Evolutionary conservation across 1,284 basidiomycete species (phyloP).

Genomic region (Malassezia yamatoensis): DNA sequence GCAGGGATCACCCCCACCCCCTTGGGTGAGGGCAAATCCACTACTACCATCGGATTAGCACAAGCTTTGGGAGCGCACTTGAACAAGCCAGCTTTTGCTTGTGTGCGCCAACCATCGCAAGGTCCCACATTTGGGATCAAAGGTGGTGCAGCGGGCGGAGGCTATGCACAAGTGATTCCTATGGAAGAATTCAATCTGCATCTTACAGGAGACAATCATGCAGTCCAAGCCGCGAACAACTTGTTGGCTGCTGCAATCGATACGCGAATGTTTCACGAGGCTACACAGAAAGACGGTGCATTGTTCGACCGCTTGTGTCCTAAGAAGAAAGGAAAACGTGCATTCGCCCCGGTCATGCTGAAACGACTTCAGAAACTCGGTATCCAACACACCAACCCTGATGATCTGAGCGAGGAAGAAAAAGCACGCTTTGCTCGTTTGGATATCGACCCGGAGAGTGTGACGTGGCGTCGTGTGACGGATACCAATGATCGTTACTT

Average conservation of each 20-base stretch:
- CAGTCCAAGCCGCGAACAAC: slow-evolving; percentile 95
- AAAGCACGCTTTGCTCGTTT: slow-evolving; percentile 78
- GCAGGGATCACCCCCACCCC: slow-evolving; percentile 97
- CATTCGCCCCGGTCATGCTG: slow-evolving; percentile 91
- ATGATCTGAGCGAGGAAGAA: slow-evolving; percentile 85
- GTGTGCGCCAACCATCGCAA: slow-evolving; percentile 97
- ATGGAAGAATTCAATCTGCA: slow-evolving; percentile 99
- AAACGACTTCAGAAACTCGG: slow-evolving; percentile 88
- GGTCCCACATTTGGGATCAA: slow-evolving; percentile 99
- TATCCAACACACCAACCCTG: slow-evolving; percentile 85
- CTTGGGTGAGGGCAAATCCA: slow-evolving; percentile 95
- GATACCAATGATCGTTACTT: slow-evolving; percentile 96
- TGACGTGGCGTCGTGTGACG: slow-evolving; percentile 92
- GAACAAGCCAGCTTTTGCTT: slow-evolving; percentile 83
- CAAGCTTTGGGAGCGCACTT: slow-evolving; percentile 94
- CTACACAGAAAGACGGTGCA: slow-evolving; percentile 86
- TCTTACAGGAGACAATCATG: slow-evolving; percentile 95
- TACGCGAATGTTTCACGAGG: slow-evolving; percentile 96
- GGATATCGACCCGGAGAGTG: slow-evolving; percentile 79
- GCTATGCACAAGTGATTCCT: slow-evolving; percentile 96
- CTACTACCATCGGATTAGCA: slow-evolving; percentile 91
- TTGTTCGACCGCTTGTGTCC: slow-evolving; percentile 87
- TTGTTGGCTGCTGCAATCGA: slow-evolving; percentile 89
- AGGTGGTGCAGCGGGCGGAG: slow-evolving; percentile 94
- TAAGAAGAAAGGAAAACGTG: slow-evolving; percentile 82